Evolutionary conservation across 2,329 filamentous ascomycete genomes (phyloP), one percentile per base, ranked within the genome.

Genomic region (Paracoccidioides lutzii): DNA sequence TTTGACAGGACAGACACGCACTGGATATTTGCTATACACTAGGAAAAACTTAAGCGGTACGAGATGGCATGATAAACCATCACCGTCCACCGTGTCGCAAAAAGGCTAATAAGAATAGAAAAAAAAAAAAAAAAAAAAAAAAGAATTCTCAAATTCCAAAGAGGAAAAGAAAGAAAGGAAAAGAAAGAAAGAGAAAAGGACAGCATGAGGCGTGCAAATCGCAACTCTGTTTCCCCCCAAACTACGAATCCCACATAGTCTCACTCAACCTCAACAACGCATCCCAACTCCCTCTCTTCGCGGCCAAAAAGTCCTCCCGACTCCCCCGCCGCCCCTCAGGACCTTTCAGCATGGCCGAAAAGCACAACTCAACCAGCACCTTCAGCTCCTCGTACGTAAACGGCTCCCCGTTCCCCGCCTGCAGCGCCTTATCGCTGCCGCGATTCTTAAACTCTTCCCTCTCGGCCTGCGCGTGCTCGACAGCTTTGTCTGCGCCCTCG

Each of bases 301-400:
- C 72, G 50, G 70, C 67, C 67, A 76, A 70, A 37, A 71, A 72
- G 46, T 74, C 73, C 61, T 76, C 73, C 12, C 74, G 65, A 51
- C 70, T 73, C 55, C 69, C 73, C 55, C 74, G 71, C 28, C 66
- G 54, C 69, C 73, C 56, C 75, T 71, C 30, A 64, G 65, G 3
- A 69, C 57, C 43, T 28, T 68, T 67, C 53, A 75, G 63, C 30
- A 69, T 67, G 49, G 74, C 73, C 22, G 73, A 75, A 61, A 72
- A 76, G 57, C 72, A 75, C 32, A 76, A 60, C 45, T 76, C 74
- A 37, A 76, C 65, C 15, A 76, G 61, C 9, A 74, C 66, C 49
- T 71, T 69, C 51, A 76, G 62, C 59, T 76, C 74, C 35, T 75
- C 74, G 50, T 75, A 76, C 3, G 68, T 69, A 57, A 75, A 73